These are phyloP conservation scores for Colletotrichum sp. DNA, from an alignment of 2,329 filamentous ascomycete species.

Conservation along the genomic window DNA sequence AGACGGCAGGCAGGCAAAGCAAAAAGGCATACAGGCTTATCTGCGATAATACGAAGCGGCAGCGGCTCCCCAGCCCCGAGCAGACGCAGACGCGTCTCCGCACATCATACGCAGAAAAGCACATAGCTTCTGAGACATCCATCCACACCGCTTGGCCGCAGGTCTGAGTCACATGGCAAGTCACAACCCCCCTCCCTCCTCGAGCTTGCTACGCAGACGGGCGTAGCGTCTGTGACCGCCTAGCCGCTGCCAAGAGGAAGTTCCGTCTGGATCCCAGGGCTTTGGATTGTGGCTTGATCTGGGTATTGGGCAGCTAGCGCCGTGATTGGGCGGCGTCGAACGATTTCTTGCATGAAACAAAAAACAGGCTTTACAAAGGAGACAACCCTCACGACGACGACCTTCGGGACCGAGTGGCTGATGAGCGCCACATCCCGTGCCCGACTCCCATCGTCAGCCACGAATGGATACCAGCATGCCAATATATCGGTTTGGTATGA, in stretches of 20 bases:
- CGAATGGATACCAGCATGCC: not conserved
- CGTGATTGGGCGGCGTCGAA: not conserved
- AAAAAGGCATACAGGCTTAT: not conserved
- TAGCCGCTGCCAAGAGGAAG: not conserved
- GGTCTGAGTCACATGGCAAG: constrained; percentile 22
- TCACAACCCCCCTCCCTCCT: not conserved
- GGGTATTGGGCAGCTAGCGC: not conserved
- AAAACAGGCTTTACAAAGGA: not conserved
- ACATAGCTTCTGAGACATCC: constrained; percentile 16
- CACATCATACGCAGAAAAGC: not conserved
- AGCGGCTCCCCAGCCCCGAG: not conserved
- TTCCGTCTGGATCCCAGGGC: constrained; percentile 1
- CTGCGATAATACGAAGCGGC: constrained; percentile 2
- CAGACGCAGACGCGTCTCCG: not conserved
- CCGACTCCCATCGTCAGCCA: not conserved
- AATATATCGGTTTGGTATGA: not conserved
- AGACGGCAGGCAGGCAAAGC: not conserved
- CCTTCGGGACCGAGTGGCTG: not conserved
- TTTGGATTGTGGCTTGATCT: constrained; percentile 13
- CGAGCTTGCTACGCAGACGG: constrained; percentile 1
- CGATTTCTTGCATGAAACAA: not conserved
- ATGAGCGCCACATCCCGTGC: not conserved
- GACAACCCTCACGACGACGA: not conserved
- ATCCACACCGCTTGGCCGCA: constrained; percentile 20
- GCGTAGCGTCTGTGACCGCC: constrained; percentile 9